Evolutionary conservation across 805 yeast genomes (phyloP), one percentile per base, ranked within the genome.

Genomic region (Candida wancherniae): DNA sequence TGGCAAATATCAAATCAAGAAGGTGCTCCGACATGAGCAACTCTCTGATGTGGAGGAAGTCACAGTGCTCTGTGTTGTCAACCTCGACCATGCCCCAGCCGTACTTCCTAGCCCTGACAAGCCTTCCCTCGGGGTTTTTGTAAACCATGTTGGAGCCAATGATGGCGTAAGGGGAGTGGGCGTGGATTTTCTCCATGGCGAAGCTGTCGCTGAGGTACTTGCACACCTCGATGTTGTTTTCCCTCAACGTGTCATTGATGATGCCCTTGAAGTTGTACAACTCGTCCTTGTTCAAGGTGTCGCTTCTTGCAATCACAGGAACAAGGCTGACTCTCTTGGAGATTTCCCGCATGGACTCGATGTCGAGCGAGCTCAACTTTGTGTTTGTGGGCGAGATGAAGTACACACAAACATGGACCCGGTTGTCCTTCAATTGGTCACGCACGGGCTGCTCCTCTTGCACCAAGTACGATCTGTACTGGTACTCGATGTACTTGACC

Each of bases 51-150:
- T 67, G 67, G 17, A 57, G 41, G 49, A 86, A 86, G 53, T 90
- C 96, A 57, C 94, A 84, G 55, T 82, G 87, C 6, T 62, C 55
- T 12, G 71, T 72, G 53, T 85, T 80, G 49, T 84, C 95, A 23
- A 84, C 82, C 50, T 87, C 95, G 9, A 84, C 84, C 14, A 73
- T 56, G 1, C 97, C 97, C 96, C 96, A 88, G 11, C 64, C 69
- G 60, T 86, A 88, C 49, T 55, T 43, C 44, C 67, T 17, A 10
- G 45, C 95, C 40, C 82, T 68, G 17, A 83, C 83, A 3, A 57
- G 39, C 19, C 67, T 57, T 7, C 78, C 52, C 6, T 45, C 47
- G 1, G 42, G 25, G 14, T 46, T 45, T n/a, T 24, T 28, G 37
- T 44, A 36, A 9, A 29, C 22, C 8, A 69, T 67, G 40, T 69